Base-by-base conservation (phyloP, 2,329 filamentous ascomycete genomes). In the Penicillium rolfsii region DNA sequence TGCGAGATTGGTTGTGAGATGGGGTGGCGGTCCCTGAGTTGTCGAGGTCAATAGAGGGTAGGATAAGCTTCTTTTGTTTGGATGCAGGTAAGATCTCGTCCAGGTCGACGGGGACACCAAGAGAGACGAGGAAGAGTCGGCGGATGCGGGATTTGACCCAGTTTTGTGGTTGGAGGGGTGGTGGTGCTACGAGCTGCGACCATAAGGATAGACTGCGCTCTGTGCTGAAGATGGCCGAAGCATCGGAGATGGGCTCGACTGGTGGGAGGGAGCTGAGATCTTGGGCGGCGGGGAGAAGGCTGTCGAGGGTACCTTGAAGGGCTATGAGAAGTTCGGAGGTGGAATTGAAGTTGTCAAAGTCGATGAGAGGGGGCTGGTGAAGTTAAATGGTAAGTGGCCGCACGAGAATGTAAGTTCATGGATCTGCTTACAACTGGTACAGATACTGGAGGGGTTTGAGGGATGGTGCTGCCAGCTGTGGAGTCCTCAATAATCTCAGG, bases 71-170 rank as follows among this genome's bases (percentile, higher is more conserved):
- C 84, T 98, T 98, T 76, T 99, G 95, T 77, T 98, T 98, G 12
- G 91, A 96, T 0, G 94, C 93, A 0, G 95, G 95, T 7, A 99
- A 85, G 58, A 99, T 98, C 80, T 99, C 95, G 77, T 99, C 95
- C 0, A 99, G 84, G 71, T 99, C 95, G 48, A 99, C 92, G 1
- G 95, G 95, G 0, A 99, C 95, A 19, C 95, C 95, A 0, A 99
- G 86, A 1, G 93, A 97, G 57, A 99, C 93, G 45, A 99, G 87
- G 75, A 99, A 99, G 28, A 99, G 86, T 30, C 95, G 91, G 56
- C 95, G 89, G 69, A 97, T 99, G 55, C 93, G 91, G 55, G 93
- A 97, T 65, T 95, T 91, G 61, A 97, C 96, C 95, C 95, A 99
- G 77, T 99, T 95, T 0, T 95, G 94, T 5, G 95, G 95, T 71